Conservation (phyloP, 768 basidiomycete genomes). For the Tricholoma furcatifolium region DNA sequence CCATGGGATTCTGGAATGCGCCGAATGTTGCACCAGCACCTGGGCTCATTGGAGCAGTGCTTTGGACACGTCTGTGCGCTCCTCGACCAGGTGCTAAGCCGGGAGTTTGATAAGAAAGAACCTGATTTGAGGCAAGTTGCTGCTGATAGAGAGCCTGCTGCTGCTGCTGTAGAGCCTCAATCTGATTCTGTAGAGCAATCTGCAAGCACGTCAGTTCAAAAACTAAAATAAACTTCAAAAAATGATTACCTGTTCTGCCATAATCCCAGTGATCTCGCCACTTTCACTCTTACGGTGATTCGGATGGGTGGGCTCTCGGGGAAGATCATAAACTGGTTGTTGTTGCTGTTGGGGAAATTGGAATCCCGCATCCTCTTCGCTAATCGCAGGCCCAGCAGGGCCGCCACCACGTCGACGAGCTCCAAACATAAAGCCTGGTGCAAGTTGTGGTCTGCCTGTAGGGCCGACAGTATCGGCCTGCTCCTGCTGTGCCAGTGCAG, state of each 20-base stretch:
- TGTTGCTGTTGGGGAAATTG: slow-evolving; percentile 67
- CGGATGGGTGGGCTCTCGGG: slow-evolving; percentile 27
- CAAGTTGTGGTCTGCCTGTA: slow-evolving; percentile 83
- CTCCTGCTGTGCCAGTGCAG: slow-evolving; percentile 74
- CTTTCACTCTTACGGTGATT: slow-evolving; percentile 59
- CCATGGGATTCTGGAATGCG: slow-evolving; percentile 56
- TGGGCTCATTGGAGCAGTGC: slow-evolving; percentile 66
- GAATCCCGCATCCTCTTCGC: slow-evolving; percentile 79
- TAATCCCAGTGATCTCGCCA: slow-evolving; percentile 83
- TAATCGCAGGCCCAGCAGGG: slow-evolving; percentile 70
- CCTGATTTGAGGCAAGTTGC: slow-evolving; percentile 84
- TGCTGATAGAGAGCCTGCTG: slow-evolving; percentile 90
- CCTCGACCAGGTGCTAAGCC: slow-evolving; percentile 66
- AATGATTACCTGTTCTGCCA: slow-evolving; percentile 91
- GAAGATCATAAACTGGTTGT: slow-evolving; percentile 24
- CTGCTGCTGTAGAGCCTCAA: slow-evolving; percentile 87
- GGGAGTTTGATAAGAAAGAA: slow-evolving; percentile 76
- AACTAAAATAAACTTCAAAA: slow-evolving; percentile 4
- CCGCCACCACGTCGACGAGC: slow-evolving; percentile 53
- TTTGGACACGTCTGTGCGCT: slow-evolving; percentile 82
- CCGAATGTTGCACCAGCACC: slow-evolving; percentile 44
- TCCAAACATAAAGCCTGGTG: slow-evolving; percentile 92
- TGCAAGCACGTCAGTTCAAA: slow-evolving; percentile 24
- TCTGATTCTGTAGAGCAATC: slow-evolving; percentile 90
- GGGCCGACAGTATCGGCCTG: slow-evolving; percentile 63